Conservation (phyloP, 768 basidiomycete genomes). For the Suillus plorans region DNA sequence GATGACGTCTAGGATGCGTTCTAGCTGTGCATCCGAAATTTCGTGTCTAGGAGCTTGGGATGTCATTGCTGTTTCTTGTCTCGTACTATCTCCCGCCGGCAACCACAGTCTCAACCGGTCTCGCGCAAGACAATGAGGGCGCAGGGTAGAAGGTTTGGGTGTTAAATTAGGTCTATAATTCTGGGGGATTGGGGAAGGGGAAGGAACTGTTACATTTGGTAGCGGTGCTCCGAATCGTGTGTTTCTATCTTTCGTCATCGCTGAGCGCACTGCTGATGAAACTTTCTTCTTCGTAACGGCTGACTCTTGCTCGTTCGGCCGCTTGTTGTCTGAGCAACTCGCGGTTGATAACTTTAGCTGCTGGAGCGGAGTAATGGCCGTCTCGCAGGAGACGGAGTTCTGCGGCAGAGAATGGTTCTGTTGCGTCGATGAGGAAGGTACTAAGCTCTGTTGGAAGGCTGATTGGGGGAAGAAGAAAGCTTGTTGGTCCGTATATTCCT, state of each 20-base stretch:
- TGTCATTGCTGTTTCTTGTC: background rate
- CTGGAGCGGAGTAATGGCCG: background rate
- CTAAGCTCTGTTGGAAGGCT: slow-evolving; percentile 13
- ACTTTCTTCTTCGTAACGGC: background rate
- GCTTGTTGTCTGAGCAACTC: background rate
- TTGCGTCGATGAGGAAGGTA: slow-evolving; percentile 4
- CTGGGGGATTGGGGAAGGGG: background rate
- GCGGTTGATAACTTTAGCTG: slow-evolving; percentile 1
- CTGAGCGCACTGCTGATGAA: background rate
- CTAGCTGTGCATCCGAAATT: background rate
- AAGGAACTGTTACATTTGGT: too few relatives aligned
- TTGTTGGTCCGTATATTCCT: background rate
- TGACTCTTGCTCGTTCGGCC: background rate
- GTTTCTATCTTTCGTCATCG: too few relatives aligned
- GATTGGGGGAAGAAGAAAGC: slow-evolving; percentile 17
- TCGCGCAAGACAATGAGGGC: slow-evolving; percentile 27
- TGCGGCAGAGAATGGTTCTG: background rate
- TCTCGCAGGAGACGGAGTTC: background rate
- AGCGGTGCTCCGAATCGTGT: background rate
- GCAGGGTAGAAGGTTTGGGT: slow-evolving; percentile 15
- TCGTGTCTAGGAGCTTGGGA: background rate
- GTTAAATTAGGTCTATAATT: slow-evolving; percentile 15
- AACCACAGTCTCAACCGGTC: slow-evolving; percentile 28
- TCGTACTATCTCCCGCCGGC: background rate
- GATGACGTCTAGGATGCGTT: slow-evolving; percentile 25